Base-by-base conservation (phyloP, 2,329 filamentous ascomycete genomes). In the Rutstroemia sydowiana region DNA sequence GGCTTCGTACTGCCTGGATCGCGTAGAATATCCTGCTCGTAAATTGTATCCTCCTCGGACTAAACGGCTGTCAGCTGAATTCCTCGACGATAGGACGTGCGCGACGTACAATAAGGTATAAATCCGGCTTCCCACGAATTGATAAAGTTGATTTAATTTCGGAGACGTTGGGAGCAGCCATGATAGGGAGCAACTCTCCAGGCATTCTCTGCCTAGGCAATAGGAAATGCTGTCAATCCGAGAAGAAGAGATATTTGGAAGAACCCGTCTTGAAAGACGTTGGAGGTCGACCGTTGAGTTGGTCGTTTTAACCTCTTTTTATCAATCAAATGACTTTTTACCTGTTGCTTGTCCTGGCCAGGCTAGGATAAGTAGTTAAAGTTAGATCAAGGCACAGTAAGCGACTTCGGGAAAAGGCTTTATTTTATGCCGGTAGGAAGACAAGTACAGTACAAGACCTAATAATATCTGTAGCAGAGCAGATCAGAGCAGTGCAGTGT, bases 1-100 rank as follows among this genome's bases (percentile, higher is more conserved):
- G 93, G 91, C 71, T 92, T 95, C 60, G 92, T 82, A 68, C 84
- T 93, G 63, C 85, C 86, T 8, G 84, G 81, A 64, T 95, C 88
- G 61, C 91, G 87, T 59, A 93, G 75, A 55, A 97, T 83, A 69
- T 98, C 93, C 71, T 96, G 91, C 73, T 98, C 95, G 75, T 97
- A 98, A 55, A 95, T 81, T 51, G 88, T 85, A 72, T 98, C 93
- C 72, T 95, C 89, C 66, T 90, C 87, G 62, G 83, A 78, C 81
- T 92, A 59, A 70, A 62, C 59, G 63, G 62, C 43, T 26, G 54
- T 65, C 45, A 65, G 59, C 47, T 36, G 37, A 30, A 11, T 14
- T 36, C 23, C 28, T 28, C 39, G 21, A 36, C 23, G 32, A 10
- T 21, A 13, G 30, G 11, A 20, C 16, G 10, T 20, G 8, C 36